Base-by-base conservation (phyloP, 2,329 filamentous ascomycete genomes). In the Pseudogymnoascus sp. region DNA sequence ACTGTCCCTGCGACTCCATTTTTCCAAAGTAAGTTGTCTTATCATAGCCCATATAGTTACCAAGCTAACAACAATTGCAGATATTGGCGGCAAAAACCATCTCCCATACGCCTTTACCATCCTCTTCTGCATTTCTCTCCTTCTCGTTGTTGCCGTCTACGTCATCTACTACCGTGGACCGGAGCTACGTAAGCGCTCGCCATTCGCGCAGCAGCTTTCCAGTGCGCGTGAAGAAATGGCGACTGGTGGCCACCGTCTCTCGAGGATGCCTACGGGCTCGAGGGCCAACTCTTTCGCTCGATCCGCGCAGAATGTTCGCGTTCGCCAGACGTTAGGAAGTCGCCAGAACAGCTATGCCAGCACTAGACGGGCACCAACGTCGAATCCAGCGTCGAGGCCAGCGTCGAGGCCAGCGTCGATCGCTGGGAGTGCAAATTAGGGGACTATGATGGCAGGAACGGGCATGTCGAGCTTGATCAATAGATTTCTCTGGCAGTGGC, bases 1-100 rank as follows among this genome's bases (percentile, higher is more conserved):
- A 88, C 87, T 0, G 78, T 90, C 58, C 86, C 85, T 11, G 84
- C 87, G 0, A 81, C 81, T 0, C 87, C 87, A 0, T 84, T 86
- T 73, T 86, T 84, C 72, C 69, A 74, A 57, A 83, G 69, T 71
- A 68, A 66, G 68, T 63, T 44, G 13, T 24, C 44, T 2, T 50
- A 15, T 9, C 8, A 5, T 29, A 17, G 2, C 44, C 21, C 44
- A n/a, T 50, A 8, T 5, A 58, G 50, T 59, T 36, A 58, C 33
- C 15, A 47, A 37, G 13, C 50, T 29, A 31, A 65, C 41, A 50
- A 31, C 13, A 44, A 64, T 41, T 1, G 21, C 63, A 77, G 75
- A 86, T 66, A 84, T 87, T 29, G 76, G 78, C 24, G 76, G 77
- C 13, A 77, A 78, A 65, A 78, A 82, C 54, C 78, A 78, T 61